Conservation (phyloP, 192 early-diverging fungal species). For the Dimargaris xerosporica region DNA sequence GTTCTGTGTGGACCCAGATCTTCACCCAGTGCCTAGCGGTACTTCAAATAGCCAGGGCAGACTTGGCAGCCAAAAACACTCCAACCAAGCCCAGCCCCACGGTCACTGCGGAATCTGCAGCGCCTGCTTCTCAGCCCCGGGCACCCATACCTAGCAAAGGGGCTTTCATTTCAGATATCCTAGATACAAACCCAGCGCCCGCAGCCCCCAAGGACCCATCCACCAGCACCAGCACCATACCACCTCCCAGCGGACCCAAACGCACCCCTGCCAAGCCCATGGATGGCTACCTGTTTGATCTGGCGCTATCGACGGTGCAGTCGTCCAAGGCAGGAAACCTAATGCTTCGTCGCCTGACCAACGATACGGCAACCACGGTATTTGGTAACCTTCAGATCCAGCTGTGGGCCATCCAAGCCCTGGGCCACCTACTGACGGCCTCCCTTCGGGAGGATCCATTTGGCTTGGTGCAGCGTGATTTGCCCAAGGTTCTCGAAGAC, state of each 20-base stretch:
- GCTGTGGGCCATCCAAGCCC: slow-evolving; percentile 11
- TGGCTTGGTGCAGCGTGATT: slow-evolving; percentile 1
- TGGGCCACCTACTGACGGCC: neutral
- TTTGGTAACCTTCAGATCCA: slow-evolving; percentile 8
- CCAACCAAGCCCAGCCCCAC: neutral
- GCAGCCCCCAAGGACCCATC: neutral
- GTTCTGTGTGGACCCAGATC: neutral
- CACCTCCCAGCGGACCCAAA: neutral
- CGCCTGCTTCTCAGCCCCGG: neutral
- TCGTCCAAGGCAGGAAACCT: neutral
- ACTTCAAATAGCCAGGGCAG: neutral
- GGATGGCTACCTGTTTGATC: slow-evolving; percentile 10
- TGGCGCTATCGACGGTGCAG: neutral
- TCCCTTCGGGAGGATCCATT: slow-evolving; percentile 8
- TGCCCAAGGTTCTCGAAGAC: neutral
- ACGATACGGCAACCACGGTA: neutral
- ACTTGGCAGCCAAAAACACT: neutral
- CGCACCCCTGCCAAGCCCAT: neutral
- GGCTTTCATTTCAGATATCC: neutral
- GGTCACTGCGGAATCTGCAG: neutral
- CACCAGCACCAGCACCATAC: neutral
- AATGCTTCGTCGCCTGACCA: neutral
- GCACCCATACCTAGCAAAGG: neutral
- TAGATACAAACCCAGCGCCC: neutral
- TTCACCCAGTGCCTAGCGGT: slow-evolving; percentile 1